Conservation (phyloP, 179 eudicot species). For the Carnegiea gigantea region DNA sequence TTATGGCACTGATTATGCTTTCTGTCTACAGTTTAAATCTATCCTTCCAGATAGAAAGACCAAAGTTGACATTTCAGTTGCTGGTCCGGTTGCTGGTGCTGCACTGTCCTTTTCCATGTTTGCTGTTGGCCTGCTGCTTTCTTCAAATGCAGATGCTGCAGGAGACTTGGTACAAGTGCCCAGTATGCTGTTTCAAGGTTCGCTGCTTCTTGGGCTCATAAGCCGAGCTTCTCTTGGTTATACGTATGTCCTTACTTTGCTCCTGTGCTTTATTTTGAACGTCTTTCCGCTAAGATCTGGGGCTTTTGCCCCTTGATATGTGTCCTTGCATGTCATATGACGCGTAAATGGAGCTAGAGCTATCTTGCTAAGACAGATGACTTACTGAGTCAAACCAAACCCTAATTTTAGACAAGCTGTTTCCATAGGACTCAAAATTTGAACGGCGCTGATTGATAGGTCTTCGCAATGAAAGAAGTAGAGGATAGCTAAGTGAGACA, state of each 20-base stretch:
- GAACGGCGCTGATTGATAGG: background rate
- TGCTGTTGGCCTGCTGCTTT: slow-evolving; percentile 79
- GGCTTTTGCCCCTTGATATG: slow-evolving; percentile 1
- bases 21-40: slow-evolving; percentile 73
- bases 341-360: background rate
- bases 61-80: slow-evolving; percentile 79
- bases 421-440: too few species aligned
- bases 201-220: slow-evolving; percentile 90
- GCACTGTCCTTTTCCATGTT: slow-evolving; percentile 82
- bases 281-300: background rate
- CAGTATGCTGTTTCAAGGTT: slow-evolving; percentile 88
- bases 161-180: slow-evolving; percentile 93
- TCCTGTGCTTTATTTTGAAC: background rate
- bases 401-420: background rate
- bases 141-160: slow-evolving; percentile 68
- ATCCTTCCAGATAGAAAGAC: slow-evolving; percentile 92
- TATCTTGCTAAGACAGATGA: background rate
- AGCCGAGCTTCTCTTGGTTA: slow-evolving; percentile 91
- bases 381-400: background rate
- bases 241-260: slow-evolving; percentile 57
- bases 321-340: background rate
- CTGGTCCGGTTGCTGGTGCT: slow-evolving; percentile 96
- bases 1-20: slow-evolving; percentile 21
- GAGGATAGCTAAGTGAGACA: background rate
- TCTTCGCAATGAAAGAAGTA: background rate